These are phyloP conservation scores for Backusella psychrophila DNA, from an alignment of 192 early-diverging fungal species.

Conservation along the genomic window DNA sequence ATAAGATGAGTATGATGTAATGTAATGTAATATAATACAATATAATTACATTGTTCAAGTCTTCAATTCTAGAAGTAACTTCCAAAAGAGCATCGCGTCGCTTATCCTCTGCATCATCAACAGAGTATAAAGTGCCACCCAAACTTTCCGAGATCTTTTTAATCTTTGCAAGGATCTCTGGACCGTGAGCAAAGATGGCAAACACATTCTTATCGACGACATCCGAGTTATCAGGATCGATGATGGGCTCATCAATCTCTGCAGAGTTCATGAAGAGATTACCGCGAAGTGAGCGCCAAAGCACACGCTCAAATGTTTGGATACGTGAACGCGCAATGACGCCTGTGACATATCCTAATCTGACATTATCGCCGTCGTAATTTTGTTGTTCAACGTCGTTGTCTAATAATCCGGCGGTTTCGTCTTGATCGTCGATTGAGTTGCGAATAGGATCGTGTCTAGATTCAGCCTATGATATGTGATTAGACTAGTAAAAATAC, in stretches of 20 bases:
- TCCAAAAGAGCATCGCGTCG: slow-evolving; percentile 81
- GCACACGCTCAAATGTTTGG: slow-evolving; percentile 90
- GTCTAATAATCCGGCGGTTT: slow-evolving; percentile 55
- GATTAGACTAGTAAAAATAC: neutral
- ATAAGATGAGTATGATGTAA: neutral
- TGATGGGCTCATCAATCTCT: slow-evolving; percentile 93
- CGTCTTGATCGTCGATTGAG: slow-evolving; percentile 49
- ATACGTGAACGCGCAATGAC: slow-evolving; percentile 85
- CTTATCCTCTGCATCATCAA: slow-evolving; percentile 80
- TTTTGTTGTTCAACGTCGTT: slow-evolving; percentile 49
- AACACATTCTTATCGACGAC: slow-evolving; percentile 95
- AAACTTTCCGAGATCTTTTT: slow-evolving; percentile 92
- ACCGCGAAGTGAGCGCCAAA: slow-evolving; percentile 96
- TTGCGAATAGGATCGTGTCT: slow-evolving; percentile 34
- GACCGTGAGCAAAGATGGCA: slow-evolving; percentile 97
- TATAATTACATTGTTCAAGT: slow-evolving; percentile 54
- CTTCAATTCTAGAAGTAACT: slow-evolving; percentile 84
- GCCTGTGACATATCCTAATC: slow-evolving; percentile 88
- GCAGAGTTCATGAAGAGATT: slow-evolving; percentile 96
- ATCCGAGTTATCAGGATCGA: slow-evolving; percentile 87
- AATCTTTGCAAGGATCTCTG: slow-evolving; percentile 86
- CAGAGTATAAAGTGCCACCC: slow-evolving; percentile 92
- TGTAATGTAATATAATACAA: too few relatives aligned
- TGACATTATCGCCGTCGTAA: slow-evolving; percentile 40
- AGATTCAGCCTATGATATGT: neutral